phyloP scores from a whole-genome alignment of 306 rosid species.

The Bauhinia variegata region DNA sequence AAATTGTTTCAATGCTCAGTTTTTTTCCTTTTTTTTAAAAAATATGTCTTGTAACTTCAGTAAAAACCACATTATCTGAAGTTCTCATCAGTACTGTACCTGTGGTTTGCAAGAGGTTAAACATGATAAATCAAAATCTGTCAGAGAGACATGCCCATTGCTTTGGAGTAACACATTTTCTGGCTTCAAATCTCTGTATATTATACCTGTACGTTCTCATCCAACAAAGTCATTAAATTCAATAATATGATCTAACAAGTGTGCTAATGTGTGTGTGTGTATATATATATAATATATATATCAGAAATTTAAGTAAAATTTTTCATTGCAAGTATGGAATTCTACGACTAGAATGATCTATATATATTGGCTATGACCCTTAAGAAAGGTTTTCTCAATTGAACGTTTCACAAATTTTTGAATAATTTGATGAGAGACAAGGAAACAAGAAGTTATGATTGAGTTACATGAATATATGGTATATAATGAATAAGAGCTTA shows the following conservation, averaged over 20 bases:
- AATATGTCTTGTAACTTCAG: neutral
- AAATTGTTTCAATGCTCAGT: conserved; percentile 4
- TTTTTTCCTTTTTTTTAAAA: too few species aligned
- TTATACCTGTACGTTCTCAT: conserved; percentile 67
- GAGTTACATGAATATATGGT: conserved; percentile 9
- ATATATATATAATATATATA: too few species aligned
- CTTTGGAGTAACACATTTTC: conserved; percentile 89
- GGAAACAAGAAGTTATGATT: conserved; percentile 9
- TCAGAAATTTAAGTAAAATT: neutral
- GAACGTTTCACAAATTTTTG: neutral
- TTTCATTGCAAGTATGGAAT: conserved; percentile 9
- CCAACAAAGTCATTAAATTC: conserved; percentile 19
- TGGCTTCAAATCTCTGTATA: conserved; percentile 95
- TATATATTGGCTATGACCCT: neutral
- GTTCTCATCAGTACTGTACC: conserved; percentile 45
- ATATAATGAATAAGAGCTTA: conserved; percentile 34
- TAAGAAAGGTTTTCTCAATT: conserved; percentile 17
- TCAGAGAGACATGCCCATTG: conserved; percentile 74
- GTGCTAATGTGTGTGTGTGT: too few species aligned
- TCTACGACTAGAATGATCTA: neutral
- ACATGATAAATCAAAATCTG: conserved; percentile 95
- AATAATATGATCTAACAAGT: conserved; percentile 25
- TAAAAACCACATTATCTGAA: conserved; percentile 5
- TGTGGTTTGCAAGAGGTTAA: conserved; percentile 89
- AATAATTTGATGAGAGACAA: conserved; percentile 21